Percentiles rank a stretch among this genome's conserved stretches.
These are phyloP conservation scores for Tilletiaria anomala DNA, from an alignment of 1,284 basidiomycete species.

Conservation along the genomic window DNA sequence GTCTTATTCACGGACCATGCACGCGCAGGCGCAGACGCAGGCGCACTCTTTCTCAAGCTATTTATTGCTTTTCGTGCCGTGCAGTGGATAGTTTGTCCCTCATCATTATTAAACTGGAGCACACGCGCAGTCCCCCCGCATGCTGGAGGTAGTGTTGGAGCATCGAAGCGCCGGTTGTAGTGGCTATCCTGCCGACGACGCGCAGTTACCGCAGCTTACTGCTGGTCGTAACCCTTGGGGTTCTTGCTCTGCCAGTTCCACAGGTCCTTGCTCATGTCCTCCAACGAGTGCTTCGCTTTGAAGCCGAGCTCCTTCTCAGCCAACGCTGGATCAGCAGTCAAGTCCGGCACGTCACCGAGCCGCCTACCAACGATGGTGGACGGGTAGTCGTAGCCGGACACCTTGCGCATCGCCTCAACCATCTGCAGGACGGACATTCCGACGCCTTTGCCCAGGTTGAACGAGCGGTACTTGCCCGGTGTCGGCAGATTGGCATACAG, in stretches of 20 bases:
- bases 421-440: conserved; percentile 90
- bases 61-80: no score
- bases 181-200: no score
- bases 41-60: no score
- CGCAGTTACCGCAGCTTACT: not conserved
- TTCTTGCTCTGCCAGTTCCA: conserved; percentile 41
- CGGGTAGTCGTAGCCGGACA: conserved; percentile 69
- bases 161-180: no score
- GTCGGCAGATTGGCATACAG: conserved; percentile 26
- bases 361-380: conserved; percentile 69
- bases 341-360: conserved; percentile 83
- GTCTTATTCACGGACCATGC: no score
- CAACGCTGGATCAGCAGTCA: conserved; percentile 81
- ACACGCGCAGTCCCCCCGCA: no score
- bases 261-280: conserved; percentile 30
- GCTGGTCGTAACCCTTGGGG: conserved; percentile 38
- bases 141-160: no score
- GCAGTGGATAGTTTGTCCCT: no score
- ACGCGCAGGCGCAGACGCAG: no score
- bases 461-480: conserved; percentile 62
- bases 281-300: conserved; percentile 50
- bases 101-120: no score
- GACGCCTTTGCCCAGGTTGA: conserved; percentile 86
- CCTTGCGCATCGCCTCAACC: conserved; percentile 84
- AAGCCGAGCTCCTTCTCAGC: conserved; percentile 92